Evolutionary conservation across 2,329 filamentous ascomycete genomes (phyloP).

Genomic region (Balansia obtecta): DNA sequence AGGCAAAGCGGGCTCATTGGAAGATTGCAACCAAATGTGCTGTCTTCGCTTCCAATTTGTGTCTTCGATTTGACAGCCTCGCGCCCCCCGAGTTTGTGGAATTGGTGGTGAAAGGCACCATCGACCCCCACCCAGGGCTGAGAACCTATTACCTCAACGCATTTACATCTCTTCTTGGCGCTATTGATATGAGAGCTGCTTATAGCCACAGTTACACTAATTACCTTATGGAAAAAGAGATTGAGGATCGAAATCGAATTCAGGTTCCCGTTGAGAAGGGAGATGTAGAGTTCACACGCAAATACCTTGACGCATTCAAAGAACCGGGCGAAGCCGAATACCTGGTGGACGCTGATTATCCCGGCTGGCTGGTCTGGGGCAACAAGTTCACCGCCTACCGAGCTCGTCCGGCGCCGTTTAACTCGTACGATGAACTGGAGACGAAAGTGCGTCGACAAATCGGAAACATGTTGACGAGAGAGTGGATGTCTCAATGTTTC

Average conservation of each 20-base stretch:
- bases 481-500: slow-evolving; percentile 83
- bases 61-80: slow-evolving; percentile 81
- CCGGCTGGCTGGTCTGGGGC: slow-evolving; percentile 94
- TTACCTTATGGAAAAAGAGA: slow-evolving; percentile 69
- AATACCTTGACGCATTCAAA: slow-evolving; percentile 67
- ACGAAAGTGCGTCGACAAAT: slow-evolving; percentile 63
- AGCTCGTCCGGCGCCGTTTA: slow-evolving; percentile 55
- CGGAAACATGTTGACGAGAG: slow-evolving; percentile 62
- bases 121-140: slow-evolving; percentile 81
- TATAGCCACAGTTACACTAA: slow-evolving; percentile 82
- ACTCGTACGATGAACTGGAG: slow-evolving; percentile 70
- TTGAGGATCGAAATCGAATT: slow-evolving; percentile 60
- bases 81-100: slow-evolving; percentile 73
- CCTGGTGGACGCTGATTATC: slow-evolving; percentile 82
- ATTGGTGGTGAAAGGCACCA: slow-evolving; percentile 68
- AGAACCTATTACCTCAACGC: slow-evolving; percentile 71
- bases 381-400: slow-evolving; percentile 73
- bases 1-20: slow-evolving; percentile 79
- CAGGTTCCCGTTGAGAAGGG: slow-evolving; percentile 60
- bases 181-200: slow-evolving; percentile 74
- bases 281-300: slow-evolving; percentile 65
- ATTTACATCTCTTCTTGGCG: slow-evolving; percentile 64
- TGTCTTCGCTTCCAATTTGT: slow-evolving; percentile 81
- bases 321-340: slow-evolving; percentile 59
- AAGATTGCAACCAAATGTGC: slow-evolving; percentile 86